These are phyloP conservation scores for Perkinsela sp. DNA, from an alignment of 208 protist genomes.

Conservation along the genomic window DNA sequence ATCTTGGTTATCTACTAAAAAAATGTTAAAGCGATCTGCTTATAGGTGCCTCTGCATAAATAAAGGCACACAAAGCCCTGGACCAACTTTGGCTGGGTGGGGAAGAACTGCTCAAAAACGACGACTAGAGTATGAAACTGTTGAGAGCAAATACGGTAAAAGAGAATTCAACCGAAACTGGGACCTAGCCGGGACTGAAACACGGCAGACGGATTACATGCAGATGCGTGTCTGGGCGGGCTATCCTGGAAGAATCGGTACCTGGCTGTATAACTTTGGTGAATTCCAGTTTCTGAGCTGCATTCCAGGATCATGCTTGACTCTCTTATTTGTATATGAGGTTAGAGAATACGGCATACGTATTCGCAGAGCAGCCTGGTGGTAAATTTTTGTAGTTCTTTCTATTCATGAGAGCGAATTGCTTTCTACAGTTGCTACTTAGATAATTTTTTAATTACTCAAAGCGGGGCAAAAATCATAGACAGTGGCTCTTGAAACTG, in stretches of 20 bases:
- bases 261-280: conserved; percentile 55
- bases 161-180: conserved; percentile 66
- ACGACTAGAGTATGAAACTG: conserved; percentile 58
- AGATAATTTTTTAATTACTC: too few species aligned
- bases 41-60: conserved; percentile 11
- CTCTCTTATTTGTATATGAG: conserved; percentile 40
- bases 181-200: conserved; percentile 53
- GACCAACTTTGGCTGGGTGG: conserved; percentile 58
- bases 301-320: conserved; percentile 38
- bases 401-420: too few species aligned
- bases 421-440: too few species aligned
- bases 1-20: too few species aligned
- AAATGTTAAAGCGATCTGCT: too few species aligned
- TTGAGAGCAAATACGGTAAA: conserved; percentile 59
- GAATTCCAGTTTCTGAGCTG: conserved; percentile 54
- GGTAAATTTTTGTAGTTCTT: conserved; percentile 14
- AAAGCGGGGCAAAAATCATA: too few species aligned
- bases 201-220: conserved; percentile 58
- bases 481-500: too few species aligned
- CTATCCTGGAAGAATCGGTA: conserved; percentile 47
- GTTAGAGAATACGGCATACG: conserved; percentile 46
- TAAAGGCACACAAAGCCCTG: conserved; percentile 40
- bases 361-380: conserved; percentile 50
- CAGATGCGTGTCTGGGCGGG: conserved; percentile 59
- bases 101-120: conserved; percentile 59